Conservation (phyloP, 306 rosid genomes). For the Dryas alaskensis region DNA sequence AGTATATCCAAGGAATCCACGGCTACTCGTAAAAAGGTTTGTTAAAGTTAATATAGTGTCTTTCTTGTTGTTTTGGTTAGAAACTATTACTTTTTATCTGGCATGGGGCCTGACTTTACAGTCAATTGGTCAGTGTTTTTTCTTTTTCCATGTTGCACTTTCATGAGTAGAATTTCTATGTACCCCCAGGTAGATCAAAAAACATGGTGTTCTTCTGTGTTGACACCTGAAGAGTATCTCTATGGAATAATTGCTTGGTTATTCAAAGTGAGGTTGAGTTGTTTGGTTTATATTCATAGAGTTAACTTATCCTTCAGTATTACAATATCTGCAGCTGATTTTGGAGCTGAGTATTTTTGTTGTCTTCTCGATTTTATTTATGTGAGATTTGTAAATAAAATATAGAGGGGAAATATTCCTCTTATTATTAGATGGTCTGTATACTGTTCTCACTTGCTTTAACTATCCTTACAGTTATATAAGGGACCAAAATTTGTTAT, state of each 20-base stretch:
- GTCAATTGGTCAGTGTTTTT: background rate
- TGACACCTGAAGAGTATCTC: background rate
- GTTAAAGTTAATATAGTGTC: background rate
- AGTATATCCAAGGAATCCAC: conserved; percentile 34
- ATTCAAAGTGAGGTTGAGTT: background rate
- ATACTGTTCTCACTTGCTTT: background rate
- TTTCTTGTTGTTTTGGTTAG: background rate
- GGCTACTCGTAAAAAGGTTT: conserved; percentile 57
- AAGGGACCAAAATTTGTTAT: background rate
- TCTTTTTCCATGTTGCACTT: background rate
- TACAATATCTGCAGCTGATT: background rate
- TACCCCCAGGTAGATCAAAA: background rate
- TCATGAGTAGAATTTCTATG: background rate
- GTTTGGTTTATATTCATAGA: background rate
- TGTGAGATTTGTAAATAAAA: background rate
- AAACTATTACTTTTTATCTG: background rate
- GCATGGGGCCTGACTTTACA: background rate
- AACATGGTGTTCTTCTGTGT: background rate
- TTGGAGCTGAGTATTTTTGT: background rate
- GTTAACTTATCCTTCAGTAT: background rate
- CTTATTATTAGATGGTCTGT: background rate
- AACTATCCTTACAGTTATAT: background rate
- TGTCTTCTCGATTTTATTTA: background rate
- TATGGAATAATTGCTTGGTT: background rate
- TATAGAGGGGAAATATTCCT: background rate